Conservation (phyloP, 1,139 yeast species). For the Candida sanyaensis region DNA sequence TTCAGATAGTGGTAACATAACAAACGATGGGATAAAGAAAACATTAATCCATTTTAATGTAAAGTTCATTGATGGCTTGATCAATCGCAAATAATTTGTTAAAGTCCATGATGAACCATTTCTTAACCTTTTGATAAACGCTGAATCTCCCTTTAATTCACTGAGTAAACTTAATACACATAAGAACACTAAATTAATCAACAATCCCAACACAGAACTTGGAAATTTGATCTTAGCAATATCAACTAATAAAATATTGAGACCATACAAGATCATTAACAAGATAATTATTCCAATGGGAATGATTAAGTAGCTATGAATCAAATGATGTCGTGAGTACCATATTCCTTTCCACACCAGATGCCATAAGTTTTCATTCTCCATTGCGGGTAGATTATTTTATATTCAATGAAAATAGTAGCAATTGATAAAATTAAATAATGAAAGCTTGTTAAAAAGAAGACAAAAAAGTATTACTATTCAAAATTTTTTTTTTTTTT, state of each 20-base stretch:
- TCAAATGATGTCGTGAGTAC: conserved; percentile 31
- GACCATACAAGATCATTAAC: conserved; percentile 57
- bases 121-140: conserved; percentile 23
- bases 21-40: conserved; percentile 76
- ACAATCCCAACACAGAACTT: conserved; percentile 75
- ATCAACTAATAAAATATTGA: conserved; percentile 52
- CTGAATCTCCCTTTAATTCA: conserved; percentile 10
- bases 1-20: conserved; percentile 66
- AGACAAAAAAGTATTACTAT: too few species aligned
- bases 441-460: too few species aligned
- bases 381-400: neutral
- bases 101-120: conserved; percentile 32
- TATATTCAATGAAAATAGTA: neutral
- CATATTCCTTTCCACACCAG: conserved; percentile 23
- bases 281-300: conserved; percentile 39
- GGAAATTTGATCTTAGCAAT: conserved; percentile 63
- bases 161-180: conserved; percentile 32
- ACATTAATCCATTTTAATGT: conserved; percentile 76
- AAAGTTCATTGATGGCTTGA: conserved; percentile 70
- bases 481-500: too few species aligned
- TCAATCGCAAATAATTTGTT: conserved; percentile 43
- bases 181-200: conserved; percentile 55
- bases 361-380: neutral
- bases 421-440: too few species aligned
- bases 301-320: conserved; percentile 35